Evolutionary conservation across 75 land plant genomes (phyloP), one percentile per base, ranked within the genome.

Genomic region (Cryptomeria japonica): DNA sequence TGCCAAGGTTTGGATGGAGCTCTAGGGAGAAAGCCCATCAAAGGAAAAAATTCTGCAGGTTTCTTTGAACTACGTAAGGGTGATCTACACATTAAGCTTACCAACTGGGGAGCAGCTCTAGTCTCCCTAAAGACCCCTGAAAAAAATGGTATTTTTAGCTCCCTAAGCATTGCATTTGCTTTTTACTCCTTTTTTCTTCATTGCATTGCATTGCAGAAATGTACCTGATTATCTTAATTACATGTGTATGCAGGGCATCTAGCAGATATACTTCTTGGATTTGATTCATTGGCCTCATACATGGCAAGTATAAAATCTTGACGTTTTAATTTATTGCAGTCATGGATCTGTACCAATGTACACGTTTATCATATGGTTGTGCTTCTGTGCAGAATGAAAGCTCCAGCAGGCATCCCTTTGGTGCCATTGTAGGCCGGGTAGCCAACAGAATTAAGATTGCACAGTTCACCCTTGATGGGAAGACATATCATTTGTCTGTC

Each of bases 371-470:
- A 31, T 32, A 12, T 28, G 75, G 2, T 70, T 31, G 32, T 70
- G 10, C 36, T 36, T 77, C 37, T 13, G 3, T 42, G 47, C 83
- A 80, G 49, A 80, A 80, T 0, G 7, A 42, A 42, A 80, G 47
- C 83, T 25, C 83, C n/a, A 80, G 22, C 18, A 42, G 49, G 49
- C 83, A 90, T 9, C 91, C 92, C 84, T 93, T 95, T 85, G 98
- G 98, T 28, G 92, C 92, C 49, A 86, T 94, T 22, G 91, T 95
- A 38, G 98, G 98, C 16, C 88, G 98, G 1, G 95, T 96, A n/a
- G 96, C 95, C 1, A 96, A 96, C 87, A 87, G 98, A 46, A 92
- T 96, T 68, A 91, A 86, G 34, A 88, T 89, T 28, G 98, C 93
- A 14, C 42, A 86, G 16, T 96, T 96, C 80, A 86, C 73, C 36